Base-by-base conservation (phyloP, 345 rosid genomes). In the Gossypium australe region DNA sequence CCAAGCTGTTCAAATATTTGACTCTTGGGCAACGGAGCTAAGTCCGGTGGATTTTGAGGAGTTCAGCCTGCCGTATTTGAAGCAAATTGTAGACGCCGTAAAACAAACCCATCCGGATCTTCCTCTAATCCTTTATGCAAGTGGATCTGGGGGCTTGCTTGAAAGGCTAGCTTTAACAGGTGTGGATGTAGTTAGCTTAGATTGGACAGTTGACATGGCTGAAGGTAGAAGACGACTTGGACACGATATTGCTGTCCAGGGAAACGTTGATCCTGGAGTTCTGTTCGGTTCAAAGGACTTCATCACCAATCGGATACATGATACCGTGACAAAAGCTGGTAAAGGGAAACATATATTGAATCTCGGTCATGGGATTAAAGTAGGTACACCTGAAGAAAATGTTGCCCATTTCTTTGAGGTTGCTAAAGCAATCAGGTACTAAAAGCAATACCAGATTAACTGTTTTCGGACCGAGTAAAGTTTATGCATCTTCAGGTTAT, bases 171-270 rank as follows among this genome's bases (percentile, higher is more conserved):
- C 92, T 72, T 75, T 85, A 75, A 91, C 99, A 0, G 94, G 97
- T 9, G 97, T 92, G 11, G 98, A 96, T 71, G 99, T 96, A 12
- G 97, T 96, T 69, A 92, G 99, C 89, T 81, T 96, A 86, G 99
- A 95, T 76, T 95, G 99, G 98, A 89, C 98, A 12, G 94, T 93
- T 34, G 97, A 96, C 85, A 93, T 96, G 97, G 97, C 97, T 60
- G 98, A 96, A 84, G 98, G 98, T 58, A 88, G 97, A 73, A 89
- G 82, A 81, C 83, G 97, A 64, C 56, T 95, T 58, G 99, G 99
- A 73, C 74, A 84, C 2, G 82, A 88, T 47, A 69, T 91, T 71
- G 98, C 97, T 0, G 97, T 95, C 73, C 99, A 95, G 78, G 99
- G 99, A 64, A 95, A 95, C 11, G 89, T 93, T 25, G 99, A 95